Conservation (phyloP, 73 alveolate genomes). For the Paramecium sexaurelia region DNA sequence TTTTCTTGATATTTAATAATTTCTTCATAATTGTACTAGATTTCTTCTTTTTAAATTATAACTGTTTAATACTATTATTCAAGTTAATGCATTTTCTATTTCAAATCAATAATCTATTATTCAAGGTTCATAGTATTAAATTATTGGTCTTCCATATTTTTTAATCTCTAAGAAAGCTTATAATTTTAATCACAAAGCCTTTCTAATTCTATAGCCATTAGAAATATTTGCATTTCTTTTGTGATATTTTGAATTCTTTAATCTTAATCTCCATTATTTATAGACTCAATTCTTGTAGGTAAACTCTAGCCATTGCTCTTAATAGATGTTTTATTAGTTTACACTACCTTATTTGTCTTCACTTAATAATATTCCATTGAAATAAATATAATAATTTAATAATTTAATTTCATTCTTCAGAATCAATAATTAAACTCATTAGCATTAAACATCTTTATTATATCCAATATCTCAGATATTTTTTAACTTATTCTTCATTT, state of each 20-base stretch:
- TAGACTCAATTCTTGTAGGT: neutral
- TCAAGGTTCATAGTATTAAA: neutral
- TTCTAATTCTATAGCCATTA: slow-evolving; percentile 48
- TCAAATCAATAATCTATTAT: slow-evolving; percentile 21
- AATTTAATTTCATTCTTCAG: slow-evolving; percentile 26
- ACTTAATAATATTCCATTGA: neutral
- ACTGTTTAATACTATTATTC: neutral
- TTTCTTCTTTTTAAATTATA: neutral
- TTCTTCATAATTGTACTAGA: neutral
- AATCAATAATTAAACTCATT: slow-evolving; percentile 20
- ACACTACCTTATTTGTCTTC: neutral
- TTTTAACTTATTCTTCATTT: slow-evolving; percentile 14
- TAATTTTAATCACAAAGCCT: neutral
- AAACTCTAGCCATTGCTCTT: neutral
- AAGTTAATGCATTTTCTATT: neutral
- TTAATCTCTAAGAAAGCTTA: neutral
- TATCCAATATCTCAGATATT: neutral
- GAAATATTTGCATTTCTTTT: neutral
- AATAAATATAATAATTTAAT: neutral
- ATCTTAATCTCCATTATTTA: neutral
- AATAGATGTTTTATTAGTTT: neutral
- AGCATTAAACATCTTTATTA: slow-evolving; percentile 6
- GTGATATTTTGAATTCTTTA: neutral
- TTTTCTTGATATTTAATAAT: neutral
- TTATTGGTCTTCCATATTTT: slow-evolving; percentile 5